A percentile compares a stretch with the other conserved stretches of the same genome.
phyloP scores from a whole-genome alignment of 148 eudicot species.

The Cornus kousa region DNA sequence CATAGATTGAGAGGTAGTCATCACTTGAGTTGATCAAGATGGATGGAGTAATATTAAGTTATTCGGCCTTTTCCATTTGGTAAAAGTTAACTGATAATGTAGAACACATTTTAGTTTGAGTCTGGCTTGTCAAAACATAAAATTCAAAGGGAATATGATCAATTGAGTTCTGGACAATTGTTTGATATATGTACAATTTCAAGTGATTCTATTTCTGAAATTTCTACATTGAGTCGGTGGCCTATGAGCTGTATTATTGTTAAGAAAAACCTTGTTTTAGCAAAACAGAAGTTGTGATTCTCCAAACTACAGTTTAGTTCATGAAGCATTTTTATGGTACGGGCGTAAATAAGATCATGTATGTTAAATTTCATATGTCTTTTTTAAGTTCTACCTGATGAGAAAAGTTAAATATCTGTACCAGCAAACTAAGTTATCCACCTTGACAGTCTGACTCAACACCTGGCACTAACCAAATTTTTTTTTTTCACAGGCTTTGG shows the following conservation, averaged over 20 bases:
- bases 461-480: background rate
- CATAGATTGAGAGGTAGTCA: too few relatives aligned
- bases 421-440: background rate
- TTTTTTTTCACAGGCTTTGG: slow-evolving; percentile 75
- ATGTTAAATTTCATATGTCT: too few relatives aligned
- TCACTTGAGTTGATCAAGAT: background rate
- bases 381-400: too few relatives aligned
- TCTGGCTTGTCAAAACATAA: background rate
- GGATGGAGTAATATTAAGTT: background rate
- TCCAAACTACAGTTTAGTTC: too few relatives aligned
- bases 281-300: too few relatives aligned
- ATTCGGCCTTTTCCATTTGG: background rate
- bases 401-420: too few relatives aligned
- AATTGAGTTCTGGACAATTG: too few relatives aligned
- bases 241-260: background rate
- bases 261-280: too few relatives aligned
- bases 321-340: too few relatives aligned
- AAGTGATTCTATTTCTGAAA: too few relatives aligned
- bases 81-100: background rate
- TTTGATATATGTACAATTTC: too few relatives aligned
- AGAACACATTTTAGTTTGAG: background rate
- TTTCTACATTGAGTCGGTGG: background rate
- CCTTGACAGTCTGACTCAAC: slow-evolving; percentile 4
- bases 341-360: too few relatives aligned
- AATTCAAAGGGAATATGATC: background rate